Conservation (phyloP, 306 rosid genomes). For the Quercus gilva region DNA sequence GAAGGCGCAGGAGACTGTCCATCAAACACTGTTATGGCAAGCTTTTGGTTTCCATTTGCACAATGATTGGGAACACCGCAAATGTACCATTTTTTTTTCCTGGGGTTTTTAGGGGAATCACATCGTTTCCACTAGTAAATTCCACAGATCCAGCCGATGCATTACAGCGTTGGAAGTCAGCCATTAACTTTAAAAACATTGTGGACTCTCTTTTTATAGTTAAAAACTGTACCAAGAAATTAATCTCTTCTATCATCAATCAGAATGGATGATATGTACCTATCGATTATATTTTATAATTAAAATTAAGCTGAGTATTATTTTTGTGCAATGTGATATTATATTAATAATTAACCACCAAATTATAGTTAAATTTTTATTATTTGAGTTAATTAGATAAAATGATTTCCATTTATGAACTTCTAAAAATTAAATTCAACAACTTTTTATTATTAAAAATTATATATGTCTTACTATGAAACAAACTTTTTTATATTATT, state of each 20-base stretch:
- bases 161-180: constrained; percentile 28
- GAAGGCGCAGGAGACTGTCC: neutral
- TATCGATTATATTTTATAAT: no score
- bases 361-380: no score
- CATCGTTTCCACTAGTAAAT: constrained; percentile 33
- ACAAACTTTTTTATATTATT: no score
- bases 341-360: no score
- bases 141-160: constrained; percentile 6
- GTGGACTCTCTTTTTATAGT: constrained; percentile 31
- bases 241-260: neutral
- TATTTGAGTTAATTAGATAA: no score
- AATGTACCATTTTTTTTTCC: constrained; percentile 50
- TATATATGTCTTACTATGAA: no score
- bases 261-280: neutral
- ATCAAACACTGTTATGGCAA: constrained; percentile 31
- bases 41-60: constrained; percentile 33
- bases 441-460: no score
- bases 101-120: constrained; percentile 23
- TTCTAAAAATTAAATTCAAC: no score
- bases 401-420: no score
- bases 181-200: constrained; percentile 41
- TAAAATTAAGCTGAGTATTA: no score
- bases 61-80: constrained; percentile 39
- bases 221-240: constrained; percentile 33
- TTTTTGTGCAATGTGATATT: no score